Percentiles rank a stretch among this genome's conserved stretches.
Evolutionary conservation across 2,329 filamentous ascomycete species (phyloP).

Genomic region (Immersiporthe knoxdaviesiana): DNA sequence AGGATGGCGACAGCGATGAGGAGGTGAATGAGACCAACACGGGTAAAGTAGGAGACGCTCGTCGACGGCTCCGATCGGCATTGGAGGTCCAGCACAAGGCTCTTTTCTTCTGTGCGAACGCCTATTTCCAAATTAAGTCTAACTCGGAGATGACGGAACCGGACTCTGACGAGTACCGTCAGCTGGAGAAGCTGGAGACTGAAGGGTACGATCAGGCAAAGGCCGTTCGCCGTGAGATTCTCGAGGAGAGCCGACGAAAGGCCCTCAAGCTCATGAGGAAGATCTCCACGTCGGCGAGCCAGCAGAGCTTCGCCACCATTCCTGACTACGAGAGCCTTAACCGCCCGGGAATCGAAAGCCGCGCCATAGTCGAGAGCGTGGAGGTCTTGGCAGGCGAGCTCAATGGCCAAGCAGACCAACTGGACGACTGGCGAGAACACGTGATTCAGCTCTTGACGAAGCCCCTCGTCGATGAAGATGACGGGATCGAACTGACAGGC

Average conservation of each 20-base stretch:
- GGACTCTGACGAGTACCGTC: constrained; percentile 67
- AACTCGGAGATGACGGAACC: constrained; percentile 66
- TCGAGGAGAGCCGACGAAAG: constrained; percentile 61
- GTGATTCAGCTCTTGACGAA: constrained; percentile 73
- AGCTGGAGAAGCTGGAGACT: constrained; percentile 71
- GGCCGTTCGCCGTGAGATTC: constrained; percentile 73
- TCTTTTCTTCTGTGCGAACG: constrained; percentile 83
- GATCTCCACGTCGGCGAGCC: constrained; percentile 56
- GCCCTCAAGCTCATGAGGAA: constrained; percentile 66
- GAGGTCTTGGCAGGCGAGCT: constrained; percentile 67
- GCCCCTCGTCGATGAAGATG: constrained; percentile 78
- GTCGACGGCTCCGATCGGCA: constrained; percentile 69
- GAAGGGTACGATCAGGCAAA: constrained; percentile 80
- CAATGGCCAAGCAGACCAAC: constrained; percentile 70
- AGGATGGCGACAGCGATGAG: constrained; percentile 41
- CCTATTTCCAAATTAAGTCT: constrained; percentile 80
- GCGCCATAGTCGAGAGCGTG: constrained; percentile 66
- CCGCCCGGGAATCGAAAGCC: constrained; percentile 72
- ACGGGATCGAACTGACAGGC: constrained; percentile 73
- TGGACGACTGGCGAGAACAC: constrained; percentile 75
- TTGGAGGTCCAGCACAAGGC: constrained; percentile 82
- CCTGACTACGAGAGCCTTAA: constrained; percentile 59
- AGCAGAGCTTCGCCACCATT: constrained; percentile 63
- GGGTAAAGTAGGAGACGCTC: constrained; percentile 57
- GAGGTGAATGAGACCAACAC: constrained; percentile 37